A percentile compares a stretch with the other conserved stretches of the same genome.
Conservation (phyloP, 1,284 basidiomycete species). For the Peniophora sp. region DNA sequence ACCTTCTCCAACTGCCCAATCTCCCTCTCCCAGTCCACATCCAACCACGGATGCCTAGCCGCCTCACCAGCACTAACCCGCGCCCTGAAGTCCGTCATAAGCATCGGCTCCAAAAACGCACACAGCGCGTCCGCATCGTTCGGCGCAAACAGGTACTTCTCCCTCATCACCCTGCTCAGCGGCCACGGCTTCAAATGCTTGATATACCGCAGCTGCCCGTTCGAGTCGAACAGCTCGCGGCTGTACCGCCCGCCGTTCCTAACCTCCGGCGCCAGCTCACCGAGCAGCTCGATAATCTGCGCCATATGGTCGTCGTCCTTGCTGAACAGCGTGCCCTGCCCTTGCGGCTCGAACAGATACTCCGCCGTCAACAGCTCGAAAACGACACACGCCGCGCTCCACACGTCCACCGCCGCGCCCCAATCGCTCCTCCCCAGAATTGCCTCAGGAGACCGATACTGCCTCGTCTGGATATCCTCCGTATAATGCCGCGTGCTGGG, state of each 20-base stretch:
- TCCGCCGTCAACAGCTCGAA: constrained; percentile 85
- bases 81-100: constrained; percentile 60
- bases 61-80: constrained; percentile 69
- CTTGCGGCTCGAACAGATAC: constrained; percentile 84
- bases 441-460: constrained; percentile 88
- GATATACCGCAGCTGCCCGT: constrained; percentile 72
- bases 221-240: constrained; percentile 77
- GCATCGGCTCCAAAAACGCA: constrained; percentile 76
- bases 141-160: constrained; percentile 74
- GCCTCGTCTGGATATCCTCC: constrained; percentile 91
- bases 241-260: constrained; percentile 83
- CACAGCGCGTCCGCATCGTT: constrained; percentile 53
- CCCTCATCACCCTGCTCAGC: constrained; percentile 70
- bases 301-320: constrained; percentile 96
- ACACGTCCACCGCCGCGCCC: constrained; percentile 80
- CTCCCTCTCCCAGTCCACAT: constrained; percentile 25
- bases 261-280: constrained; percentile 58
- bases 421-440: constrained; percentile 84
- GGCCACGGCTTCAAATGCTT: constrained; percentile 80
- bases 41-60: constrained; percentile 69
- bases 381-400: constrained; percentile 82
- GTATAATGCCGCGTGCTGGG: constrained; percentile 80
- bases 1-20: constrained; percentile 10
- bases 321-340: constrained; percentile 74
- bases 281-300: constrained; percentile 85